Evolutionary conservation across 768 basidiomycete genomes (phyloP), one percentile per base, ranked within the genome.

Genomic region (Pholiota conissans): DNA sequence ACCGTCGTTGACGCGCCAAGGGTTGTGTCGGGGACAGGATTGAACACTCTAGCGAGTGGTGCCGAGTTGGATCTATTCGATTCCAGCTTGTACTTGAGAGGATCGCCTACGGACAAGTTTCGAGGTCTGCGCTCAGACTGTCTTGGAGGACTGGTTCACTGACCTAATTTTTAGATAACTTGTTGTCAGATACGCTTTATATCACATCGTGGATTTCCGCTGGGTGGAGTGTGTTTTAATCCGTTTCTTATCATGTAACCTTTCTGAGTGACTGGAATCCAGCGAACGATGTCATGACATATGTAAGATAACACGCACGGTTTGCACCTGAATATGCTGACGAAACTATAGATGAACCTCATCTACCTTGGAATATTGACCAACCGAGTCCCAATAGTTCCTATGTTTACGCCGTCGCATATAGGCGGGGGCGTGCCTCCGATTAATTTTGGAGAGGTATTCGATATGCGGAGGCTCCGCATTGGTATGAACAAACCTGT

Each of bases 281-380:
- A 90, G 87, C 88, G 6, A 90, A 90, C 75, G 87, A 90, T 72
- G 86, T 89, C 28, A 87, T 89, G 83, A 88, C 88, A 56, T 86
- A 84, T 65, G 84, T 84, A 58, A 62, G 79, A 34, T 62, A 49
- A 14, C 18, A 16, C 11, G 39, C n/a, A 10, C 14, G 20, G 42
- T 37, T 32, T 29, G 4, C 4, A 20, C 49, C 37, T 37, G 28
- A 42, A 29, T 5, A 49, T 29, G 11, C 28, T 39, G 46, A 24
- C 37, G 52, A 22, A 62, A 7, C 35, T 5, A 16, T 32, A 80
- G 75, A 76, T 77, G 39, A 85, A 88, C 65, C 72, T 86, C 50
- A 74, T 87, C 30, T 87, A 86, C 60, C 76, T 89, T 9, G 84
- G 74, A 11, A 53, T 82, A 32, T 74, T 89, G 60, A 84, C 85